Conservation (phyloP, 495 filamentous ascomycete genomes). For the Aspergillus saccharolyticus region DNA sequence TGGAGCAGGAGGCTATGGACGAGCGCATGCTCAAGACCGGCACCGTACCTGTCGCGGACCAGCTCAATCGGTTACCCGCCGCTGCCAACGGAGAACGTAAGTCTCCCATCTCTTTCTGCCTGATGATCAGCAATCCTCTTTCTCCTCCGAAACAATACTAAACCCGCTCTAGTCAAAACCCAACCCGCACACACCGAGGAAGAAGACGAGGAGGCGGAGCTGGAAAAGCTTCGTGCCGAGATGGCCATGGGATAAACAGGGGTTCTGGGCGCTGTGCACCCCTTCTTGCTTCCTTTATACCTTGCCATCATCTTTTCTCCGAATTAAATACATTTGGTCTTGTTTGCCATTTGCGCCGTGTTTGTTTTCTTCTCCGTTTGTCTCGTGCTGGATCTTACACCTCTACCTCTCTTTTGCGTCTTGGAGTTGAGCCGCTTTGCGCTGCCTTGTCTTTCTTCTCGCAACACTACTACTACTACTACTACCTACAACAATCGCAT, state of each 20-base stretch:
- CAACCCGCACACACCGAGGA: constrained; percentile 56
- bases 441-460: neutral
- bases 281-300: constrained; percentile 1
- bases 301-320: constrained; percentile 1
- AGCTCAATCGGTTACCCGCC: constrained; percentile 66
- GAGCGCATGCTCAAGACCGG: constrained; percentile 91
- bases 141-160: constrained; percentile 6
- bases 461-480: neutral
- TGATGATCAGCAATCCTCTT: neutral
- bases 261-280: neutral
- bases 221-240: constrained; percentile 89
- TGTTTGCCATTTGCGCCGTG: neutral
- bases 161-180: constrained; percentile 4
- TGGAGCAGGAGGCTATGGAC: constrained; percentile 85
- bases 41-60: constrained; percentile 63
- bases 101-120: constrained; percentile 24
- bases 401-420: neutral
- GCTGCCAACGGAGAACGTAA: constrained; percentile 70
- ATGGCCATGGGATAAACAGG: constrained; percentile 73
- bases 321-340: neutral
- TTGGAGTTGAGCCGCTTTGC: constrained; percentile 2
- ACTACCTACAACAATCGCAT: constrained; percentile 3
- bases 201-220: constrained; percentile 94
- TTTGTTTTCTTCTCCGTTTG: neutral
- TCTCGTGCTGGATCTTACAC: neutral